Percentiles rank a stretch among this genome's conserved stretches.
Evolutionary conservation across 2,329 filamentous ascomycete species (phyloP).

Genomic region (Epichloe elymi): DNA sequence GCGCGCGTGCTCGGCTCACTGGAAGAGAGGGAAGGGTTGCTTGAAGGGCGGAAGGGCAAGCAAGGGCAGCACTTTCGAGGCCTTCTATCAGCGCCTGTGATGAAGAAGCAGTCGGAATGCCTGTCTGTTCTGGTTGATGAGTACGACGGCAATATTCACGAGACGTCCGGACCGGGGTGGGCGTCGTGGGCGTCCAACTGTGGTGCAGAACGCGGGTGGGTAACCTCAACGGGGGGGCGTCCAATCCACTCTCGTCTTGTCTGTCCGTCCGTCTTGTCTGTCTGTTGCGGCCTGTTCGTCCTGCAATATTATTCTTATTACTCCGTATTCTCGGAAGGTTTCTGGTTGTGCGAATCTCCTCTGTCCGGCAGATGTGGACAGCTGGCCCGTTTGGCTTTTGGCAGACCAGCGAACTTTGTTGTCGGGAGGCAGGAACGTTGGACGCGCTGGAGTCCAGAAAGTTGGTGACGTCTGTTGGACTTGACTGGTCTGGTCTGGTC

Average conservation of each 20-base stretch:
- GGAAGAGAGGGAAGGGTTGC: background rate
- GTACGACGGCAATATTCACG: background rate
- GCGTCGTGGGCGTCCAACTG: background rate
- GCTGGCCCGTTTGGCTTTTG: background rate
- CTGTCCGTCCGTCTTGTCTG: background rate
- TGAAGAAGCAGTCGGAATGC: background rate
- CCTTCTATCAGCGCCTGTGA: background rate
- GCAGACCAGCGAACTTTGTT: background rate
- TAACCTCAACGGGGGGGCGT: background rate
- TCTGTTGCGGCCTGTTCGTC: background rate
- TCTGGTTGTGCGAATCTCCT: background rate
- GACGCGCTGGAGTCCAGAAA: background rate
- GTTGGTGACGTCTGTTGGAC: background rate
- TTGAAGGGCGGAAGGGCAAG: background rate
- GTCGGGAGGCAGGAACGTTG: background rate
- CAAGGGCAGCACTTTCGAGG: background rate
- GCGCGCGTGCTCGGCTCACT: background rate
- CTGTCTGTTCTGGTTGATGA: background rate
- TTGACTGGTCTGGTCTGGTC: background rate
- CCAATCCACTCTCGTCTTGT: slow-evolving; percentile 1
- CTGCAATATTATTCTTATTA: background rate
- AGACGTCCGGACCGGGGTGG: slow-evolving; percentile 1
- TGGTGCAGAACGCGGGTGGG: slow-evolving; percentile 3
- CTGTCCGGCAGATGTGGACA: background rate
- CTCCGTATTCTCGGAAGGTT: background rate